A percentile compares a stretch with the other conserved stretches of the same genome.
phyloP scores from a whole-genome alignment of 192 early-diverging fungal genomes.

The Coemansia sp. region DNA sequence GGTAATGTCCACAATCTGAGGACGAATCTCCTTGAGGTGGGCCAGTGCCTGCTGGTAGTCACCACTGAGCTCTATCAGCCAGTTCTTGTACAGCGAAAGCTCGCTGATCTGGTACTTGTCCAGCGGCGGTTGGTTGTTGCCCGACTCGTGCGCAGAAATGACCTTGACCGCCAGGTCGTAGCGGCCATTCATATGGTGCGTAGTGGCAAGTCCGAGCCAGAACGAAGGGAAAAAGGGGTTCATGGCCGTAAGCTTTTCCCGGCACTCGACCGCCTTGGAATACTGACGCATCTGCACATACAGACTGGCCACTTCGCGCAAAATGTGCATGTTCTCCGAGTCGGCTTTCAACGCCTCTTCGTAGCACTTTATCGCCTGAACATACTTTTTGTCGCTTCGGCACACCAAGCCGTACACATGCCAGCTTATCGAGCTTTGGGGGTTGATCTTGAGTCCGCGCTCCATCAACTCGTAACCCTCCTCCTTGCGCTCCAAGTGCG shows the following conservation, averaged over 20 bases:
- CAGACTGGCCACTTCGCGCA: constrained; percentile 83
- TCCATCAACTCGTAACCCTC: constrained; percentile 87
- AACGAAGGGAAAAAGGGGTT: constrained; percentile 64
- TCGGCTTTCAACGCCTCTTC: constrained; percentile 81
- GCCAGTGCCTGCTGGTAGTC: constrained; percentile 74
- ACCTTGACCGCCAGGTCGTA: constrained; percentile 74
- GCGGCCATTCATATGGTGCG: constrained; percentile 77
- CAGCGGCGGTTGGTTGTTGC: constrained; percentile 29
- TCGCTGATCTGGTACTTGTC: constrained; percentile 76
- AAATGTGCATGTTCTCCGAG: constrained; percentile 88
- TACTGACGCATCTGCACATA: constrained; percentile 87
- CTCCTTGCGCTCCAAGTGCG: constrained; percentile 86
- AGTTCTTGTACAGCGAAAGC: constrained; percentile 82
- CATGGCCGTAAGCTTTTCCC: constrained; percentile 65
- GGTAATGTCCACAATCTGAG: constrained; percentile 71
- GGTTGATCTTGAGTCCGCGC: constrained; percentile 76
- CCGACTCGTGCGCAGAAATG: constrained; percentile 61
- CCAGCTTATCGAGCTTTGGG: constrained; percentile 92
- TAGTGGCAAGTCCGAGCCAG: constrained; percentile 85
- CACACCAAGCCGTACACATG: constrained; percentile 94
- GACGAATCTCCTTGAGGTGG: constrained; percentile 71
- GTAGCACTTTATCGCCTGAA: constrained; percentile 91
- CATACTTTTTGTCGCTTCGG: constrained; percentile 89
- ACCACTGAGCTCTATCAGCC: constrained; percentile 79
- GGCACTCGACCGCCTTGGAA: constrained; percentile 75